Conservation (phyloP, 257 asterid genomes). For the Ehretia macrophylla region DNA sequence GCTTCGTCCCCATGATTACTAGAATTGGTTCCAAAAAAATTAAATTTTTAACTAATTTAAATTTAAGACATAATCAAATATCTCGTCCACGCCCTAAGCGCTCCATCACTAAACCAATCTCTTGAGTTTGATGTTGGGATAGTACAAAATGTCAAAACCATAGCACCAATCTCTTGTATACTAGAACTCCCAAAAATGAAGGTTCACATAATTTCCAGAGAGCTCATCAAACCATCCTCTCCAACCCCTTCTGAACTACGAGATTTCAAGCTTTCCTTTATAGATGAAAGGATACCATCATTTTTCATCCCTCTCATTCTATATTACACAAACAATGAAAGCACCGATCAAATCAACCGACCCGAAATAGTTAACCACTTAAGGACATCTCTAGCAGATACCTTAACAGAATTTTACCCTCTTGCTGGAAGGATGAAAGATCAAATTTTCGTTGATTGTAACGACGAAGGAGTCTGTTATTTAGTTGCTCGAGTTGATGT, state of each 20-base stretch:
- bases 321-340: conserved; percentile 23
- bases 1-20: too few relatives aligned
- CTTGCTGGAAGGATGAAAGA: conserved; percentile 59
- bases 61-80: too few relatives aligned
- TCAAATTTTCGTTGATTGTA: conserved; percentile 43
- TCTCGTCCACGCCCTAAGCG: too few relatives aligned
- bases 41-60: too few relatives aligned
- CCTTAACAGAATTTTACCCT: conserved; percentile 46
- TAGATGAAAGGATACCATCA: conserved; percentile 50
- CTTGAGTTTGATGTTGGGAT: too few relatives aligned
- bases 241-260: conserved; percentile 40
- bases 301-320: conserved; percentile 49
- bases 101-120: too few relatives aligned
- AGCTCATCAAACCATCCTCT: conserved; percentile 46
- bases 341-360: conserved; percentile 9
- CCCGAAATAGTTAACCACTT: conserved; percentile 23
- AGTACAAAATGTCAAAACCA: too few relatives aligned
- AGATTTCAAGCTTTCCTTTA: conserved; percentile 49
- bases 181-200: neutral
- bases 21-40: too few relatives aligned
- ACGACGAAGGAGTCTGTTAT: conserved; percentile 43
- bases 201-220: conserved; percentile 22
- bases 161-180: too few relatives aligned
- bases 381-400: conserved; percentile 40
- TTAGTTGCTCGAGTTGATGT: conserved; percentile 32